phyloP scores from a whole-genome alignment of 345 rosid genomes.

The Eucalyptus caleyi region DNA sequence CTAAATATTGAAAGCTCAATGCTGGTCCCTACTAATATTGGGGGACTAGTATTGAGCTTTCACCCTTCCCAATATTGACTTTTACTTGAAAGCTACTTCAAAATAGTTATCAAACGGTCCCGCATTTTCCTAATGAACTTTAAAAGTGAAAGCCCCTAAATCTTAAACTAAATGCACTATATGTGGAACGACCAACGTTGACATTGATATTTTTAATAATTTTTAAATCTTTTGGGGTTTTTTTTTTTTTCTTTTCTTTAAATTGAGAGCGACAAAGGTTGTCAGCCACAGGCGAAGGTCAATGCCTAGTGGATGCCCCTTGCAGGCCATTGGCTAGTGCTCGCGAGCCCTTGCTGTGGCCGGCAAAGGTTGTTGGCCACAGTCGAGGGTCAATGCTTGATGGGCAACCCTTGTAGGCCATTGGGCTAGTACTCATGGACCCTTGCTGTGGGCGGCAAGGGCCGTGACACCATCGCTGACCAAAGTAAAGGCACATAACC shows the following conservation, averaged over 20 bases:
- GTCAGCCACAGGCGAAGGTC: background rate
- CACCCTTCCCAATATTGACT: no score
- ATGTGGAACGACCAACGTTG: background rate
- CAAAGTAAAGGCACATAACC: background rate
- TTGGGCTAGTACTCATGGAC: background rate
- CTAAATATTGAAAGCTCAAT: no score
- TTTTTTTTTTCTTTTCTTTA: no score
- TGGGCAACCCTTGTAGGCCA: background rate
- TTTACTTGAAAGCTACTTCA: no score
- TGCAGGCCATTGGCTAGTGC: no score
- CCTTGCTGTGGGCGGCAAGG: background rate
- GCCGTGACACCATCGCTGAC: background rate
- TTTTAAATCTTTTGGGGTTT: background rate
- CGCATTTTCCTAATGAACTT: rapidly evolving
- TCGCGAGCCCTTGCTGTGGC: background rate
- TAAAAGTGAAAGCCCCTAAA: rapidly evolving
- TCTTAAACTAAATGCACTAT: no score
- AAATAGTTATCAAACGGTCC: rapidly evolving
- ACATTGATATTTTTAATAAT: no score
- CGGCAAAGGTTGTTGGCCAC: background rate
- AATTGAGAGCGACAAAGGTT: background rate
- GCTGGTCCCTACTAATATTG: no score
- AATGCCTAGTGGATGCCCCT: background rate
- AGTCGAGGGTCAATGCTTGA: background rate
- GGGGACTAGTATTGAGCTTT: no score